These are phyloP conservation scores for Pisolithus thermaeus DNA, from an alignment of 1,284 basidiomycete genomes.

Conservation along the genomic window DNA sequence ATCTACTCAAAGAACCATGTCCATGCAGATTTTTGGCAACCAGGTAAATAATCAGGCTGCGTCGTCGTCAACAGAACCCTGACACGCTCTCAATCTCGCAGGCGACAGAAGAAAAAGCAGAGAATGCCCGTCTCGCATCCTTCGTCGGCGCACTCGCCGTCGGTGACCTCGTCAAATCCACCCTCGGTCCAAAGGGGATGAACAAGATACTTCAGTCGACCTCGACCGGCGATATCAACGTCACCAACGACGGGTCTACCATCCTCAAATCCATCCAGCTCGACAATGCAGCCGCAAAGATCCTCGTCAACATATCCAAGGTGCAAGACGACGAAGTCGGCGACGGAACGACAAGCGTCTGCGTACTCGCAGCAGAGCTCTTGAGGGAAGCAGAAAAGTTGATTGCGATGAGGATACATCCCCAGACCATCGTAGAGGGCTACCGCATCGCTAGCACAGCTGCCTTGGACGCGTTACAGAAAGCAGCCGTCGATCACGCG, in stretches of 20 bases:
- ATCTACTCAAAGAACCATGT: slow-evolving; percentile 17
- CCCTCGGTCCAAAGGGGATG: slow-evolving; percentile 96
- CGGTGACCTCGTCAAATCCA: slow-evolving; percentile 97
- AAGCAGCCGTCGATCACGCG: slow-evolving; percentile 81
- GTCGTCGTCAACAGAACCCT: not conserved
- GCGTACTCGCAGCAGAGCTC: slow-evolving; percentile 89
- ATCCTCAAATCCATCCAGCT: slow-evolving; percentile 97
- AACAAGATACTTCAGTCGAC: slow-evolving; percentile 93
- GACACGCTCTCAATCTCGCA: slow-evolving; percentile 26
- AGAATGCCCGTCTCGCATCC: slow-evolving; percentile 96
- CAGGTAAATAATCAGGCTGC: slow-evolving; percentile 23
- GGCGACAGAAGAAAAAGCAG: slow-evolving; percentile 97
- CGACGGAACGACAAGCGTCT: slow-evolving; percentile 94
- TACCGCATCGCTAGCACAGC: slow-evolving; percentile 89
- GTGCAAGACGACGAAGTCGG: slow-evolving; percentile 99
- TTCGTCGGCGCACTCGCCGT: slow-evolving; percentile 97
- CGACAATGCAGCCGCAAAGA: slow-evolving; percentile 98
- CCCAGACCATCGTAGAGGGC: slow-evolving; percentile 99
- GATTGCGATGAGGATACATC: slow-evolving; percentile 90
- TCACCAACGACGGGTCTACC: slow-evolving; percentile 98
- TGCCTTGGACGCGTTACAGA: slow-evolving; percentile 82
- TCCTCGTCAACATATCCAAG: slow-evolving; percentile 99
- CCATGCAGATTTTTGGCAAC: slow-evolving; percentile 37
- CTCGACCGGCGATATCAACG: slow-evolving; percentile 89
- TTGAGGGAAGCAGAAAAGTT: slow-evolving; percentile 95